Evolutionary conservation across 441 rosid species (phyloP).

Genomic region (Erysimum cheiri): DNA sequence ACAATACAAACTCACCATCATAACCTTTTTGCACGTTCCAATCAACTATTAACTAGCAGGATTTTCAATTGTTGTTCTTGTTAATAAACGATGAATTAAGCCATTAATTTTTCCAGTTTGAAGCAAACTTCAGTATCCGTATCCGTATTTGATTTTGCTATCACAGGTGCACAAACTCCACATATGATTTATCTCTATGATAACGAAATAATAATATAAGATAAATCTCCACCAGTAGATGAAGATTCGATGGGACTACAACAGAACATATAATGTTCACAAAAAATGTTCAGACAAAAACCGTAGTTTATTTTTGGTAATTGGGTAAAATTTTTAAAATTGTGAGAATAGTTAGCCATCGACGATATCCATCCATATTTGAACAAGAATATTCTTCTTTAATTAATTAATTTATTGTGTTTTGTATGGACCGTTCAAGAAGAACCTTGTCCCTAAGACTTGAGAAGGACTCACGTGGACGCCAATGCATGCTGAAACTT

Average conservation of each 20-base stretch:
- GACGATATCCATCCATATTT: slow-evolving; percentile 21
- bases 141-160: slow-evolving; percentile 8
- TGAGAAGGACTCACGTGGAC: slow-evolving; percentile 47
- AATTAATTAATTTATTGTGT: neutral
- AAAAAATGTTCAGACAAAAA: too few relatives aligned
- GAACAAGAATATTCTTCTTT: slow-evolving; percentile 17
- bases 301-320: too few relatives aligned
- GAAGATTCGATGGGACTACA: slow-evolving; percentile 32
- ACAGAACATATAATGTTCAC: slow-evolving; percentile 32
- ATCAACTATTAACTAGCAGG: slow-evolving; percentile 21
- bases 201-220: neutral
- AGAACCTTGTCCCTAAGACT: slow-evolving; percentile 32
- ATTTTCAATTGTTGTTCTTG: slow-evolving; percentile 9
- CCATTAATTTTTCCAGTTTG: neutral
- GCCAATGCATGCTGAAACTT: slow-evolving; percentile 39
- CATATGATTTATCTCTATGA: neutral
- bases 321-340: slow-evolving; percentile 3
- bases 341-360: slow-evolving; percentile 14
- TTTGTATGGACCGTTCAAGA: slow-evolving; percentile 31
- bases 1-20: slow-evolving; percentile 32
- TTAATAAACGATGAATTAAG: slow-evolving; percentile 7
- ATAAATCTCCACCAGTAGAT: slow-evolving; percentile 10
- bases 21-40: slow-evolving; percentile 38
- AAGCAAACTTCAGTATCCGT: neutral
- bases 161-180: neutral